A percentile compares a stretch with the other conserved stretches of the same genome.
phyloP scores from a whole-genome alignment of 768 basidiomycete genomes.

The Lactarius evosmus region DNA sequence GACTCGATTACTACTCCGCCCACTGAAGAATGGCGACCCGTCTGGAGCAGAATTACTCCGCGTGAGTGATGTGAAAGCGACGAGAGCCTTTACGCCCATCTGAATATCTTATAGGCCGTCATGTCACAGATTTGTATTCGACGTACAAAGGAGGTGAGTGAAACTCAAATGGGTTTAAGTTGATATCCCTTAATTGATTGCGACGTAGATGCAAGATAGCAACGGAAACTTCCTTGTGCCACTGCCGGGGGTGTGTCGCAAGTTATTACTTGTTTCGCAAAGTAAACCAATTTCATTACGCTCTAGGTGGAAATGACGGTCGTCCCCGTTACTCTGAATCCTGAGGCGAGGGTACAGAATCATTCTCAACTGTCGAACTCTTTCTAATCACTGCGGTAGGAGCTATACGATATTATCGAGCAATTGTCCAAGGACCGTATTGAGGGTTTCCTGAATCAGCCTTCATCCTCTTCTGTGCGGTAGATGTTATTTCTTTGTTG shows the following conservation, averaged over 20 bases:
- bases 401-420: slow-evolving; percentile 69
- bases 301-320: slow-evolving; percentile 72
- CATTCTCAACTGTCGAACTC: slow-evolving; percentile 1
- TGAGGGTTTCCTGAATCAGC: slow-evolving; percentile 47
- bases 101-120: slow-evolving; percentile 47
- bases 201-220: slow-evolving; percentile 75
- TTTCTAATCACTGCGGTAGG: slow-evolving; percentile 35
- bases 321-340: slow-evolving; percentile 61
- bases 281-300: slow-evolving; percentile 14
- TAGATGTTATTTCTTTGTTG: slow-evolving; percentile 6
- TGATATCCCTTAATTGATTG: slow-evolving; percentile 6
- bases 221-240: slow-evolving; percentile 69
- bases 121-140: slow-evolving; percentile 80
- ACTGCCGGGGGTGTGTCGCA: slow-evolving; percentile 46
- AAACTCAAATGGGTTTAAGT: slow-evolving; percentile 4
- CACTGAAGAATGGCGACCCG: slow-evolving; percentile 65
- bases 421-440: slow-evolving; percentile 59
- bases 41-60: slow-evolving; percentile 67
- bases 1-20: slow-evolving; percentile 74
- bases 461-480: slow-evolving; percentile 37
- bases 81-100: background rate
- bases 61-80: slow-evolving; percentile 38
- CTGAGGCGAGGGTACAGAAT: slow-evolving; percentile 56
- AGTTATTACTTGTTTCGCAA: slow-evolving; percentile 40
- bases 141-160: slow-evolving; percentile 71